Base-by-base conservation (phyloP, 2,329 filamentous ascomycete species). In the Gnomoniopsis smithogilvyi region DNA sequence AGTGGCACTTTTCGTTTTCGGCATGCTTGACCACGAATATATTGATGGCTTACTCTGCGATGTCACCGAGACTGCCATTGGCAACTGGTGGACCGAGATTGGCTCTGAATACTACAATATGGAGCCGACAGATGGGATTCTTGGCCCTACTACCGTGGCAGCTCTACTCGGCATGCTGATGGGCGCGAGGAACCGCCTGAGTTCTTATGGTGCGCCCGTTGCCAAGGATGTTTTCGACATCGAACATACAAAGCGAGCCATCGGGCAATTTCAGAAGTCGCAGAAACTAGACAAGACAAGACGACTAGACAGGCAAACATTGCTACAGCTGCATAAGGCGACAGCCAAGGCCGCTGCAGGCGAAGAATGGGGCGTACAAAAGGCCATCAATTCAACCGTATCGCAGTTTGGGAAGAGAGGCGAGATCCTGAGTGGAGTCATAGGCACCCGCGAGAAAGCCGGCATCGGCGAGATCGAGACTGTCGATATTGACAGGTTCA, bases 1-100 rank as follows among this genome's bases (percentile, higher is more conserved):
- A 72, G 85, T 92, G 36, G 92, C 95, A 0, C 76, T 99, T 60
- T 88, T 91, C 68, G 79, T 97, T 61, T 99, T 97, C 73, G 91
- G 89, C 56, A 92, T 93, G 70, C 78, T 98, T 6, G 88, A 91
- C n/a, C 83, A 88, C 33, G 90, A 93, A 64, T 98, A 96, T 70
- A 90, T 91, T 8, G 95, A 99, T 68, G 95, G 95, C 0, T 76
- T 97, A 24, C 82, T 99, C 3, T 99, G 95, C 71, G 95, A 99
- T 74, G 81, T 95, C 47, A 98, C 95, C 0, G 95, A 99, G 72
- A 88, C 83, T 62, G 92, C 93, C 1, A 86, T 98, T 66, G 89
- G 88, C 62, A 91, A 97, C 71, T 99, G 95, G 95, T 98, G 95
- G 95, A 88, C 90, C 1, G 91, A 96, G 67, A 89, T 97, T 61